Evolutionary conservation across 805 yeast species (phyloP).

Genomic region (Kuraishia borneana): DNA sequence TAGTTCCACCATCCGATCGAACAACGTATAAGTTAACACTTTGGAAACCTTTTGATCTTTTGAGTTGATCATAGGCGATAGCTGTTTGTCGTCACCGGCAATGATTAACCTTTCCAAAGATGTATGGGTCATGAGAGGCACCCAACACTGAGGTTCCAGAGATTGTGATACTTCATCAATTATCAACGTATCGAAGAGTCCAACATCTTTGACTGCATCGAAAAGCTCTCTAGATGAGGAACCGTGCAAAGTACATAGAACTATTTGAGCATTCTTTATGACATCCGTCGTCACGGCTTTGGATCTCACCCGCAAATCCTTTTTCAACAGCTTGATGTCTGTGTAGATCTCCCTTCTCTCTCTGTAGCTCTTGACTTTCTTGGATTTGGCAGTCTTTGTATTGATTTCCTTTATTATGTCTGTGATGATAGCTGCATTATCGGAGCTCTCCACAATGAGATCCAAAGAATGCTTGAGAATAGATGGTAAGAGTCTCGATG

Average conservation of each 20-base stretch:
- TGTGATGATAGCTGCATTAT: constrained; percentile 46
- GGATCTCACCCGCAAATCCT: constrained; percentile 62
- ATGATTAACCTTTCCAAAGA: constrained; percentile 51
- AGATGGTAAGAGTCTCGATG: constrained; percentile 63
- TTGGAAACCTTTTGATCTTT: constrained; percentile 27
- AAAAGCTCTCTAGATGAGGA: constrained; percentile 64
- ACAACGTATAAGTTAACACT: constrained; percentile 53
- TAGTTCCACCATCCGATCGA: constrained; percentile 59
- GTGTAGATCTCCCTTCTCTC: constrained; percentile 61
- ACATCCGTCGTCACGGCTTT: constrained; percentile 48
- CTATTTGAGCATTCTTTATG: constrained; percentile 50
- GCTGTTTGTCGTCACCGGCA: constrained; percentile 90
- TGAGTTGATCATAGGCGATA: constrained; percentile 82
- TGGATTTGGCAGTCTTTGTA: constrained; percentile 33
- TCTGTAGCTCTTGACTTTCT: constrained; percentile 48
- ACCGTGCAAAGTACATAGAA: constrained; percentile 81
- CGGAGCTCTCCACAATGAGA: constrained; percentile 46
- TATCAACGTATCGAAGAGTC: constrained; percentile 64
- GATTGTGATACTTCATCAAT: constrained; percentile 96
- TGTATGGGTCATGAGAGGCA: constrained; percentile 64
- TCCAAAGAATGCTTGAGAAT: constrained; percentile 70
- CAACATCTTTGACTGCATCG: constrained; percentile 25
- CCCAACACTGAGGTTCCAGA: constrained; percentile 94
- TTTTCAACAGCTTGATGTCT: constrained; percentile 56
- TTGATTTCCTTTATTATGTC: constrained; percentile 70